Evolutionary conservation across 495 filamentous ascomycete genomes (phyloP).

Genomic region (Melanomma pulvis-pyrius): DNA sequence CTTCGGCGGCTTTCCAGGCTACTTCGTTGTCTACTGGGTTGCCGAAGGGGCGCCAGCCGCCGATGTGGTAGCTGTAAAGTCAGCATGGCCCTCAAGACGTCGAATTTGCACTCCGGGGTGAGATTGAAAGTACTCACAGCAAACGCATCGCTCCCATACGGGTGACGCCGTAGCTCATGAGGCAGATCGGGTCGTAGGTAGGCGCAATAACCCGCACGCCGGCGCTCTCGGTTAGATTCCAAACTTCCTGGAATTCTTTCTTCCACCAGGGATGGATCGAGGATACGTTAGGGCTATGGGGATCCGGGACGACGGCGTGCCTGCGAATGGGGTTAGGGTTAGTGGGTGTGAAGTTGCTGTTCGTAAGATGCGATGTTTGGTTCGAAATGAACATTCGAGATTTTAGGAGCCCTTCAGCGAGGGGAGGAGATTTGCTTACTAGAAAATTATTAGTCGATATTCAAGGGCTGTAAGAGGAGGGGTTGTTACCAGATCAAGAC

Average conservation of each 20-base stretch:
- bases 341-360: too few species aligned
- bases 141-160: conserved; percentile 30
- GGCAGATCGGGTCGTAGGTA: conserved; percentile 24
- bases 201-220: conserved; percentile 19
- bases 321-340: neutral
- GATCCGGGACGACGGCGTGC: conserved; percentile 18
- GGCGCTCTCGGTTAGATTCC: conserved; percentile 17
- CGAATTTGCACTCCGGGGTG: too few species aligned
- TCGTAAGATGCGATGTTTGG: too few species aligned
- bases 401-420: too few species aligned
- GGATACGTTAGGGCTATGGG: conserved; percentile 7
- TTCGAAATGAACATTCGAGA: too few species aligned
- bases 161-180: conserved; percentile 24
- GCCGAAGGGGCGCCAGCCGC: conserved; percentile 18
- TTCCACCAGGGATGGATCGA: neutral
- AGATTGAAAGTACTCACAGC: too few species aligned
- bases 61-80: conserved; percentile 35
- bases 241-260: conserved; percentile 12
- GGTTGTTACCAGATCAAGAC: conserved; percentile 10
- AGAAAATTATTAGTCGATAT: neutral
- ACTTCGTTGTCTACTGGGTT: conserved; percentile 31
- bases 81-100: too few species aligned
- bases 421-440: neutral
- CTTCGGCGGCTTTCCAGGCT: conserved; percentile 10
- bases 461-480: neutral